Percentiles rank a stretch among this genome's conserved stretches.
phyloP scores from a whole-genome alignment of 345 rosid genomes.

The Mercurialis annua region DNA sequence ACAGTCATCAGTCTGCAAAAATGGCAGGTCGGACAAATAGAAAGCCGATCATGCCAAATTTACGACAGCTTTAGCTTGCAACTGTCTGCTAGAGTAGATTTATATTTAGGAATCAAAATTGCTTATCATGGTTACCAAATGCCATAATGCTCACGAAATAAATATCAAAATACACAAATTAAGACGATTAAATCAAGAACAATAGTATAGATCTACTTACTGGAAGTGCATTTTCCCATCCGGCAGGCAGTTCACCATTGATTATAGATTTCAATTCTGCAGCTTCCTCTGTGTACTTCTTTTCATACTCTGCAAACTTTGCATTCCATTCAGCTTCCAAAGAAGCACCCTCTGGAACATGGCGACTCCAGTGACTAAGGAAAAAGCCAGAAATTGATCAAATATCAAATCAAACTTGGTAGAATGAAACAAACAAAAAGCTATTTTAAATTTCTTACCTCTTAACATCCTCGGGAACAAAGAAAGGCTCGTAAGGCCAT shows the following conservation, averaged over 20 bases:
- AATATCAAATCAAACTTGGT: conserved; percentile 6
- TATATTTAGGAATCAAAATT: background rate
- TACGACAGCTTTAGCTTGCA: background rate
- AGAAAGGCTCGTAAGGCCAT: conserved; percentile 92
- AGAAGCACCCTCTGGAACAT: conserved; percentile 57
- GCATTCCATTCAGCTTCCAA: conserved; percentile 90
- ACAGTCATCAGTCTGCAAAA: background rate
- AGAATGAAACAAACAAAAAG: background rate
- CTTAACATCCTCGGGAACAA: conserved; percentile 91
- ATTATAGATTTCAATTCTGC: conserved; percentile 79
- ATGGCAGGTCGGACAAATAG: background rate
- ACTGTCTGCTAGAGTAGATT: background rate
- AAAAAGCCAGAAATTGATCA: conserved; percentile 13
- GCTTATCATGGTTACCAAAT: background rate
- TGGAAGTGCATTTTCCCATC: conserved; percentile 94
- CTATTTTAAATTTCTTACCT: conserved; percentile 40
- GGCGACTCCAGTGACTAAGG: conserved; percentile 96
- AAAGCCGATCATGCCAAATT: conserved; percentile 5
- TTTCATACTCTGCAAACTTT: conserved; percentile 76
- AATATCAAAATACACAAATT: background rate
- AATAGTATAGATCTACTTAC: conserved; percentile 52
- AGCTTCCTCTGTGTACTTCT: conserved; percentile 89
- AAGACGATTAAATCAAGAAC: conserved; percentile 6
- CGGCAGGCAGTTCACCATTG: conserved; percentile 77
- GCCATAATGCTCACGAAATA: background rate